Evolutionary conservation across 306 rosid genomes (phyloP), one percentile per base, ranked within the genome.

Genomic region (cucumber (Cucumis sativus)): DNA sequence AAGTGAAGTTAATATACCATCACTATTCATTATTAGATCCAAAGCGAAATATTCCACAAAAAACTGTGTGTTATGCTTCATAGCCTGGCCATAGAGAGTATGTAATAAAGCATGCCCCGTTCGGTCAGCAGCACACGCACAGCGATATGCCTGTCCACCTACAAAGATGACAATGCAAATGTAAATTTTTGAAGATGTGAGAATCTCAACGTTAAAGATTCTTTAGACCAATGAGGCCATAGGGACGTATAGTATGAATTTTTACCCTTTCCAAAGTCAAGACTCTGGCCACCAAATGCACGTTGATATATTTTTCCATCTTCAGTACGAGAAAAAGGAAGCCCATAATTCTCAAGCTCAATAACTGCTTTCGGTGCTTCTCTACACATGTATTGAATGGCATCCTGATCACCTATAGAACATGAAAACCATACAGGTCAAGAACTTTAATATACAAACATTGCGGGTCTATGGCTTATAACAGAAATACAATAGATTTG

Each of bases 211-310:
- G 33, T 37, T 69, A 5, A 79, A 21, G 63, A 54, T 16, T 28
- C 30, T 28, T 28, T 59, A 80, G 73, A 58, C 70, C 28, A 11
- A 65, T 43, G 17, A 23, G 21, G 63, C 35, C 60, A 59, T 80
- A 79, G 74, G 41, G 47, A 62, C 62, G 45, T 77, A 39, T 37
- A 80, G 21, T 72, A 41, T 17, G 71, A 17, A 63, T 52, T 63
- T 56, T 18, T 75, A 91, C 98, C 98, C 87, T 88, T 91, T 85
- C 98, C 98, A 72, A 86, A 93, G 87, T 93, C 84, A 45, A 93
- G 93, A 81, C 98, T 93, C 77, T 93, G 98, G 77, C 98, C 98
- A 61, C 98, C 98, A 88, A 93, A 93, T 52, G 97, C 98, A 49
- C 98, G 98, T 85, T 92, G 94, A 79, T 92, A 92, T 77, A 92